Percentiles rank a stretch among this genome's conserved stretches.
These are phyloP conservation scores for Solanum piurae DNA, from an alignment of 257 asterid species.

Conservation along the genomic window DNA sequence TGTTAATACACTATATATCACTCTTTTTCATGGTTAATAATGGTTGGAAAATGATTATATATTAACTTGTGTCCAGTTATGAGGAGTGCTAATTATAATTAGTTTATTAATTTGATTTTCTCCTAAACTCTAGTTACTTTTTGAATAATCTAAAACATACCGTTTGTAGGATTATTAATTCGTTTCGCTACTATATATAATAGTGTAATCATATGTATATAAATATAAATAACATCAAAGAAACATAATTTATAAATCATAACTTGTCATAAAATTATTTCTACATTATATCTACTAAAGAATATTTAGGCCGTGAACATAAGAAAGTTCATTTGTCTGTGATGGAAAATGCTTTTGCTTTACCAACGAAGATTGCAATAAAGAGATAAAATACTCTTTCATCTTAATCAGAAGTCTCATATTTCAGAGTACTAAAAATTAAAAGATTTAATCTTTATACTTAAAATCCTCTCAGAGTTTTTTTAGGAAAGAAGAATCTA, in stretches of 20 bases:
- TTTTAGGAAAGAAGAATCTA: background rate
- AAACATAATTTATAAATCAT: background rate
- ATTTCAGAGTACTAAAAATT: background rate
- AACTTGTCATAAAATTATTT: no score
- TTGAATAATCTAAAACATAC: no score
- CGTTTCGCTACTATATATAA: no score
- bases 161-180: background rate
- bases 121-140: background rate
- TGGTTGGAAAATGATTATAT: background rate
- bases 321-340: background rate
- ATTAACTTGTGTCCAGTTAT: background rate
- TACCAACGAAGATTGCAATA: no score
- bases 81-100: background rate
- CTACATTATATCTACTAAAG: background rate
- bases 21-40: background rate
- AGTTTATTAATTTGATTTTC: background rate
- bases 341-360: no score
- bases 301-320: background rate
- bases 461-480: background rate
- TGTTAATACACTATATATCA: background rate
- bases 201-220: background rate
- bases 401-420: accelerated
- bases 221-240: no score
- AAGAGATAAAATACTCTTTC: no score
- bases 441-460: background rate